phyloP scores from a whole-genome alignment of 2,329 filamentous ascomycete species.

The Mycosphaerella sp. region DNA sequence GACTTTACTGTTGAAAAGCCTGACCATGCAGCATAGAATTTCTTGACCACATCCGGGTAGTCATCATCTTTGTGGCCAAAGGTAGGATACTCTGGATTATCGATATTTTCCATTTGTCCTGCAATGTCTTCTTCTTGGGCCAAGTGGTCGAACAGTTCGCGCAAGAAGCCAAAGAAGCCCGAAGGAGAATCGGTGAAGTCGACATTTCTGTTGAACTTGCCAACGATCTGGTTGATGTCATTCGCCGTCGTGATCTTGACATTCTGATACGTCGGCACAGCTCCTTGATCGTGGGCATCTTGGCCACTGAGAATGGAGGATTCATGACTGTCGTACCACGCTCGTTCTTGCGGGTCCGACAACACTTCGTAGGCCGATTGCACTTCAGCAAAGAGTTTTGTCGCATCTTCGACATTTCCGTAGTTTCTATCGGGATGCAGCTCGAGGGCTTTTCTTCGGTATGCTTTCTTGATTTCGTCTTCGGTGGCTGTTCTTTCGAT shows the following conservation, averaged over 20 bases:
- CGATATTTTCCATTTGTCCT: constrained; percentile 59
- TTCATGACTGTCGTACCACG: constrained; percentile 96
- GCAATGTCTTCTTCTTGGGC: constrained; percentile 73
- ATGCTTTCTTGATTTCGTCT: constrained; percentile 93
- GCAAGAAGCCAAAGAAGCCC: constrained; percentile 78
- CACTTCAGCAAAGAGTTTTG: constrained; percentile 79
- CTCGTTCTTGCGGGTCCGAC: constrained; percentile 87
- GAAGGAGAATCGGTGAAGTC: constrained; percentile 72
- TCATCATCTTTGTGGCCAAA: constrained; percentile 73
- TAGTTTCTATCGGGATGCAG: constrained; percentile 93
- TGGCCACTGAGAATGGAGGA: constrained; percentile 70
- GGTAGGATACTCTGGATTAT: constrained; percentile 63
- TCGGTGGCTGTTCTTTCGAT: constrained; percentile 67
- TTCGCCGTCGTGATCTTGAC: constrained; percentile 71
- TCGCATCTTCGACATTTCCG: constrained; percentile 75
- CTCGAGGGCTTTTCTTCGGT: constrained; percentile 82
- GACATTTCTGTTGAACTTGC: constrained; percentile 69
- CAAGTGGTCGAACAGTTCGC: constrained; percentile 71
- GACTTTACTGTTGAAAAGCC: constrained; percentile 77
- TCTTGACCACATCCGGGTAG: constrained; percentile 68
- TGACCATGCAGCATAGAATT: constrained; percentile 76
- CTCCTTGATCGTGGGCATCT: constrained; percentile 44
- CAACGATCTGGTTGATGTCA: constrained; percentile 70
- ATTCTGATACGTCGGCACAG: constrained; percentile 59
- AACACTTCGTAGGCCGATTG: constrained; percentile 94